A percentile compares a stretch with the other conserved stretches of the same genome.
Conservation (phyloP, 2,329 filamentous ascomycete genomes). For the Neofusicoccum cordaticola region DNA sequence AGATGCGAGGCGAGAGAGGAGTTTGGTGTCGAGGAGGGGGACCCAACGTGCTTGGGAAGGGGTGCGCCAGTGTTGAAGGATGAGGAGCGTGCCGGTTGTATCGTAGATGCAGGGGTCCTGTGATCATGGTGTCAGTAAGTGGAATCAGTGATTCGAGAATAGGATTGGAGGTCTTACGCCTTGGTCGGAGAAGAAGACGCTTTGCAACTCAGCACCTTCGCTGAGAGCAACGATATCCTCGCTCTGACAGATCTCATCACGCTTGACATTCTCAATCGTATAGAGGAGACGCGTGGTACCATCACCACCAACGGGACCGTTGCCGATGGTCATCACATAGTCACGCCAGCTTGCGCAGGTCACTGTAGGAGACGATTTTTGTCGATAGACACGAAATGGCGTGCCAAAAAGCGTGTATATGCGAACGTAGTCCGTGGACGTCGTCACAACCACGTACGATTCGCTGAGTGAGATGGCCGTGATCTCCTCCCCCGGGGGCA, state of each 20-base stretch:
- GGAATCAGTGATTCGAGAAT: neutral
- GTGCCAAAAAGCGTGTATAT: slow-evolving; percentile 92
- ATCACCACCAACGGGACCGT: slow-evolving; percentile 78
- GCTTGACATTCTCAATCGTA: slow-evolving; percentile 90
- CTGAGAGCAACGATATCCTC: slow-evolving; percentile 88
- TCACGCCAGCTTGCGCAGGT: slow-evolving; percentile 93
- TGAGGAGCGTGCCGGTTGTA: slow-evolving; percentile 81
- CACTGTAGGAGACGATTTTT: slow-evolving; percentile 85
- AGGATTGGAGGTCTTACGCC: slow-evolving; percentile 59
- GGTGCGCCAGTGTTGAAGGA: slow-evolving; percentile 85
- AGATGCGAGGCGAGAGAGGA: slow-evolving; percentile 74
- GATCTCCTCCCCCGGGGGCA: slow-evolving; percentile 85
- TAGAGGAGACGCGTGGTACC: slow-evolving; percentile 79
- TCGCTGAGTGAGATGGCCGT: slow-evolving; percentile 87
- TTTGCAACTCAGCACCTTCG: slow-evolving; percentile 69
- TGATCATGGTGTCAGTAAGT: slow-evolving; percentile 17
- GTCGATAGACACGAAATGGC: slow-evolving; percentile 82
- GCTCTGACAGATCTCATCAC: slow-evolving; percentile 90
- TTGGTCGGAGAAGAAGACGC: slow-evolving; percentile 85
- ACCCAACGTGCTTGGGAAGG: slow-evolving; percentile 86
- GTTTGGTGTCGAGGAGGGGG: slow-evolving; percentile 84
- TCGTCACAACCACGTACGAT: slow-evolving; percentile 86
- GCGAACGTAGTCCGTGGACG: slow-evolving; percentile 81
- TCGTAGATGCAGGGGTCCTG: slow-evolving; percentile 96
- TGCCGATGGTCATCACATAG: slow-evolving; percentile 94